Percentiles rank a stretch among this genome's conserved stretches.
Conservation (phyloP, 495 filamentous ascomycete genomes). For the Aspergillus egyptiacus region DNA sequence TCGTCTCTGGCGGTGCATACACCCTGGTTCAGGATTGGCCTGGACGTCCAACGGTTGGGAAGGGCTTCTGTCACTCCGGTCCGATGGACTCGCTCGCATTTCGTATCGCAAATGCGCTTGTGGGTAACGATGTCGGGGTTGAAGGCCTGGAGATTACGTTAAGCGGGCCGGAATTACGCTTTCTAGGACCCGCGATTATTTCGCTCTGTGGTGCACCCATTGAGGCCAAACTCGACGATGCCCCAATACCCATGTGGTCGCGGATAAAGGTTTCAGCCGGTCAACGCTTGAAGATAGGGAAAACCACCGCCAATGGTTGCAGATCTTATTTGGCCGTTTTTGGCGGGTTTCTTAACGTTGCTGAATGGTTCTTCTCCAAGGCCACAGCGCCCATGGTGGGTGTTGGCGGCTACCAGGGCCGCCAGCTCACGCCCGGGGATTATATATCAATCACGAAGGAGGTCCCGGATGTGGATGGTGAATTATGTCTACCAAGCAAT, state of each 20-base stretch:
- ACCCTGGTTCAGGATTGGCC: constrained; percentile 56
- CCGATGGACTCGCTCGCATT: constrained; percentile 54
- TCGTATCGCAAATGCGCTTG: constrained; percentile 52
- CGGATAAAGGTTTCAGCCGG: constrained; percentile 43
- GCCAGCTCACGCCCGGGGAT: constrained; percentile 48
- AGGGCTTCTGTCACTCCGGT: constrained; percentile 45
- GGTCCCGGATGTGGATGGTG: constrained; percentile 20
- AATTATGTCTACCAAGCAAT: constrained; percentile 30
- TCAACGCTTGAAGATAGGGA: constrained; percentile 51
- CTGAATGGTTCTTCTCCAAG: constrained; percentile 54
- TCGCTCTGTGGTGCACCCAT: constrained; percentile 51
- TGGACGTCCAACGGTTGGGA: constrained; percentile 47
- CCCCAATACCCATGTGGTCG: constrained; percentile 48
- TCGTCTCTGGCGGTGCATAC: constrained; percentile 50
- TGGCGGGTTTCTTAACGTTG: constrained; percentile 51
- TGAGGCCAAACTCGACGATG: constrained; percentile 41
- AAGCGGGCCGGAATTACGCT: constrained; percentile 51
- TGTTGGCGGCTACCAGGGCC: constrained; percentile 56
- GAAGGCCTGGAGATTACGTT: constrained; percentile 57
- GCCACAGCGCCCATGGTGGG: constrained; percentile 49
- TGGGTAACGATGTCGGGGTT: constrained; percentile 45
- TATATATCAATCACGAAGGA: constrained; percentile 35
- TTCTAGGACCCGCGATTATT: constrained; percentile 43
- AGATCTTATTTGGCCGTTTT: constrained; percentile 53
- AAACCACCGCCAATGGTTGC: constrained; percentile 44